These are phyloP conservation scores for Sporothrix mexicana DNA, from an alignment of 2,329 filamentous ascomycete genomes.

Conservation along the genomic window DNA sequence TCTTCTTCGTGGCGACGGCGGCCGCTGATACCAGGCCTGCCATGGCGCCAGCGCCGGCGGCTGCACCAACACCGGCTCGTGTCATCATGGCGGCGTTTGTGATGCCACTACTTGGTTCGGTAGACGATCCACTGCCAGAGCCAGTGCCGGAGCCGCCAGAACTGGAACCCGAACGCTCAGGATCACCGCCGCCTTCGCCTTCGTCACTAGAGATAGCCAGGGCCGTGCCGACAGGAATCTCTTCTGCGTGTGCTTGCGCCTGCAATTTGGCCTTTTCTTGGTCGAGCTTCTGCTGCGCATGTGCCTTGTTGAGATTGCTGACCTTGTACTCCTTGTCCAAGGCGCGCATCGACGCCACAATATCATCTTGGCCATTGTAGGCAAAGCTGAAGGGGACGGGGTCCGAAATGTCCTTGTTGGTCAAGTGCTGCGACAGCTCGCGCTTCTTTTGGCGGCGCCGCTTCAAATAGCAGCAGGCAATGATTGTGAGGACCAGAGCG, in stretches of 20 bases:
- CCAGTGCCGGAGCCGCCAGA: too few species aligned
- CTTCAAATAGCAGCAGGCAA: conserved; percentile 41
- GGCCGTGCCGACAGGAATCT: conserved; percentile 28
- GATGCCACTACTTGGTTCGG: neutral
- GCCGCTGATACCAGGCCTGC: neutral
- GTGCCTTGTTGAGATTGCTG: conserved; percentile 27
- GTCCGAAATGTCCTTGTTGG: conserved; percentile 43
- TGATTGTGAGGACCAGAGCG: conserved; percentile 44
- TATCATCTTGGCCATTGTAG: conserved; percentile 38
- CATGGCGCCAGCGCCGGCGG: neutral
- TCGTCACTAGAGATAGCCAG: conserved; percentile 14
- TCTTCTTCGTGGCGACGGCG: neutral
- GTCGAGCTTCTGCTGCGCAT: conserved; percentile 11
- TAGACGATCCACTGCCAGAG: neutral
- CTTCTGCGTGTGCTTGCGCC: neutral
- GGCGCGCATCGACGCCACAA: conserved; percentile 36
- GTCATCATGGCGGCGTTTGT: neutral
- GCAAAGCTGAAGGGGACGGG: conserved; percentile 44
- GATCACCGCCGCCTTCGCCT: neutral
- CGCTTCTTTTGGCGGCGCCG: conserved; percentile 40
- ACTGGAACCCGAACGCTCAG: too few species aligned
- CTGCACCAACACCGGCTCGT: neutral
- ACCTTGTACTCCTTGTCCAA: conserved; percentile 37
- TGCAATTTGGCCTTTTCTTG: conserved; percentile 27
- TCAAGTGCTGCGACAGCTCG: conserved; percentile 35